Base-by-base conservation (phyloP, 257 asterid species). In the Lantana camara region DNA sequence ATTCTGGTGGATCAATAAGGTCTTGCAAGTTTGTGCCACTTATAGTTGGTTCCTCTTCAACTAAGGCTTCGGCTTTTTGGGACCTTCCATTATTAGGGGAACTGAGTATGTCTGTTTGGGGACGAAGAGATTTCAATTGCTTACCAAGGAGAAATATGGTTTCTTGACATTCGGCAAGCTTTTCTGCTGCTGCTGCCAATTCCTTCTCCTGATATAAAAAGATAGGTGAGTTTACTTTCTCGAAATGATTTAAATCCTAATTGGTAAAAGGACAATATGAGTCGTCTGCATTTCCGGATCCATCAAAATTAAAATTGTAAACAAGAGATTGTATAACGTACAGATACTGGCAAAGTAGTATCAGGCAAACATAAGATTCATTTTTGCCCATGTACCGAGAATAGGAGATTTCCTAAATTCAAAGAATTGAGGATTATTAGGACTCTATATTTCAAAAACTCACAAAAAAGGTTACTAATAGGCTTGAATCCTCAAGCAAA, bases 81-180 rank as follows among this genome's bases (percentile, higher is more conserved):
- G 23, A 37, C 76, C 84, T 80, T 55, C 44, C 79, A 21, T 52
- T 58, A 44, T 46, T 42, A 11, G 83, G 82, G 47, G 87, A 73
- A 41, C 72, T 64, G 2, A 19, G 57, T 38, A 41, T 55, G 58
- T 85, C 96, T 5, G 85, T 60, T 56, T 75, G 95, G 22, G 99
- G 95, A 66, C 91, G 95, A 54, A 94, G 65, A 50, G 85, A 46
- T 54, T 90, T 81, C 80, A 94, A 56, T 76, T 88, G 97, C 72
- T 90, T 94, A 13, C 97, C 95, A 0, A 94, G 95, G 53, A 94
- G 95, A 58, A 74, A 83, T 54, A 94, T 94, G 67, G 95, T 84
- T 75, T 94, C 95, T 73, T 94, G 99, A 71, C 97, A 94, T 75
- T 88, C 96, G 0, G 96, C 92, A 27, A 94, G 82, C 85, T 88